Conservation (phyloP, 2,329 filamentous ascomycete species). For the Colletotrichum paranaense region DNA sequence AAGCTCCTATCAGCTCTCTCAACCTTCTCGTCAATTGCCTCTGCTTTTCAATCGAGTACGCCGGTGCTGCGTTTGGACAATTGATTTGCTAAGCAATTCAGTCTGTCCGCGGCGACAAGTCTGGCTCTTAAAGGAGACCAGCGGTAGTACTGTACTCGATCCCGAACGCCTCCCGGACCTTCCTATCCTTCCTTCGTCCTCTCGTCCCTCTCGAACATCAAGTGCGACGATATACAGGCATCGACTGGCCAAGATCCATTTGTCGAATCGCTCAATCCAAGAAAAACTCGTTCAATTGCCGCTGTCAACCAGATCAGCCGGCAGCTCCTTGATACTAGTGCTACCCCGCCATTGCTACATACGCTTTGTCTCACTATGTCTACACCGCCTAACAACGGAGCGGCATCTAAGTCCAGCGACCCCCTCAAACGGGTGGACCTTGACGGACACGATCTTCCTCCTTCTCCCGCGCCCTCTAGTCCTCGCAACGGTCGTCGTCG, state of each 20-base stretch:
- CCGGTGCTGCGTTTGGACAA: slow-evolving; percentile 36
- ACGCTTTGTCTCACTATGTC: slow-evolving; percentile 25
- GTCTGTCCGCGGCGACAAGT: slow-evolving; percentile 37
- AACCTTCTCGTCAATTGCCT: slow-evolving; percentile 14
- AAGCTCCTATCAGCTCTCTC: background rate
- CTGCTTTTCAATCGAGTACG: slow-evolving; percentile 34
- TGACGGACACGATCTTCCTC: slow-evolving; percentile 86
- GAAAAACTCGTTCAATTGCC: background rate
- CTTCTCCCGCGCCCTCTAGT: slow-evolving; percentile 92
- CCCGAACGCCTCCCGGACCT: slow-evolving; percentile 1
- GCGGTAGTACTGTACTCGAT: slow-evolving; percentile 37
- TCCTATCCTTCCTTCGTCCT: background rate
- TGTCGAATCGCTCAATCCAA: background rate
- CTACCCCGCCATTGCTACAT: slow-evolving; percentile 3
- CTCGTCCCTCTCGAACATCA: slow-evolving; percentile 2
- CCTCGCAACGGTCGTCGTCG: slow-evolving; percentile 83
- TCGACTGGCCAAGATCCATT: background rate
- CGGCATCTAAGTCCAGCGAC: slow-evolving; percentile 41
- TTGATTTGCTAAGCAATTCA: slow-evolving; percentile 37
- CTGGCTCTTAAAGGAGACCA: slow-evolving; percentile 37
- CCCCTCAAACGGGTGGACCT: slow-evolving; percentile 74
- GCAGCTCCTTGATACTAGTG: background rate
- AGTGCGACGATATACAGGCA: background rate
- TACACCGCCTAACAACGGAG: slow-evolving; percentile 29
- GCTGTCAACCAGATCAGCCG: background rate